Percentiles rank a stretch among this genome's conserved stretches.
Conservation (phyloP, 345 rosid genomes). For the Acer yangbiense region DNA sequence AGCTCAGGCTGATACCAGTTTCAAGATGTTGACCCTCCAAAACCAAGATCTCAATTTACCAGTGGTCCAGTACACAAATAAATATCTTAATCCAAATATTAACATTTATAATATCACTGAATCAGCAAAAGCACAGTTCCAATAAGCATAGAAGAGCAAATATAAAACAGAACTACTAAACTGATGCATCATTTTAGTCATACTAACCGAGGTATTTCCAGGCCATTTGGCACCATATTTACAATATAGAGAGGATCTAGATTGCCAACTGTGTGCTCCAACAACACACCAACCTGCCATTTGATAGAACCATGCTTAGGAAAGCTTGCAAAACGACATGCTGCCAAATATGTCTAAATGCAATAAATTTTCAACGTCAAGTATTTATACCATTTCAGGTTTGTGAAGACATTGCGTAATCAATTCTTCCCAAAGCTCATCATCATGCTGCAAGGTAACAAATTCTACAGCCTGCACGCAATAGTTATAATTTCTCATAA, state of each 20-base stretch:
- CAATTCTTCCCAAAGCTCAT: conserved; percentile 99
- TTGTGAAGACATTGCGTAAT: conserved; percentile 90
- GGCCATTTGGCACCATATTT: conserved; percentile 95
- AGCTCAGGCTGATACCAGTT: no score
- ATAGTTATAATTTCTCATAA: conserved; percentile 19
- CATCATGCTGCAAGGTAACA: conserved; percentile 95
- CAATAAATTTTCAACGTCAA: not conserved
- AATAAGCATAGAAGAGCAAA: not conserved
- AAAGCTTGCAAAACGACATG: not conserved
- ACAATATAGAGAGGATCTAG: conserved; percentile 97
- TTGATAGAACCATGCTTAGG: conserved; percentile 23
- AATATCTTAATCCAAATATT: not conserved
- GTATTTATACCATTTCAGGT: conserved; percentile 89
- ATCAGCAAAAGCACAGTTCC: not conserved
- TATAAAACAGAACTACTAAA: not conserved
- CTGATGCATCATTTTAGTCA: not conserved
- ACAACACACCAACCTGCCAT: conserved; percentile 85
- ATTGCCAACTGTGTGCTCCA: conserved; percentile 99
- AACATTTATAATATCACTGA: not conserved
- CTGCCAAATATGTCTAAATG: not conserved
- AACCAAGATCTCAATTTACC: no score
- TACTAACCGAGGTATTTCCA: conserved; percentile 97
- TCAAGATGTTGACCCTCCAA: no score
- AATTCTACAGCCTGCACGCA: conserved; percentile 94
- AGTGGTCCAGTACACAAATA: not conserved